A percentile compares a stretch with the other conserved stretches of the same genome.
Conservation (phyloP, 2,329 filamentous ascomycete species). For the Trichophyton benhamiae region DNA sequence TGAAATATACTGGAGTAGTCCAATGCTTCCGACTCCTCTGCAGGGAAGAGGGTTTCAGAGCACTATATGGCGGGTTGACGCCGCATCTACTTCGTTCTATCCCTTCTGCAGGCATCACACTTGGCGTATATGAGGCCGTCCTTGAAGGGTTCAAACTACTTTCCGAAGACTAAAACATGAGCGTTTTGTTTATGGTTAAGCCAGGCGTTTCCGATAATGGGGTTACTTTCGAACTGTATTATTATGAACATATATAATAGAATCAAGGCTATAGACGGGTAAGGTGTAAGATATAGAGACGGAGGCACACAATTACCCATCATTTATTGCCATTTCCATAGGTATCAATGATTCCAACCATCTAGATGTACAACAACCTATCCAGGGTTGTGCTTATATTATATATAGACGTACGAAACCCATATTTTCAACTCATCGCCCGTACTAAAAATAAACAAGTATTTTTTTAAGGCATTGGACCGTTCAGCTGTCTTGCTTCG, state of each 20-base stretch:
- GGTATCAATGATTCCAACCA: neutral
- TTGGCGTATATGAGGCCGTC: conserved; percentile 2
- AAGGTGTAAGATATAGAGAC: neutral
- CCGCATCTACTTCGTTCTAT: conserved; percentile 85
- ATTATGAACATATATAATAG: conserved; percentile 1
- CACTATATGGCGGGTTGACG: conserved; percentile 78
- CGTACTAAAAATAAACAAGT: neutral
- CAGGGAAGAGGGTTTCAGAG: conserved; percentile 75
- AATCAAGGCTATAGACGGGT: neutral
- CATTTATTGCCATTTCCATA: neutral
- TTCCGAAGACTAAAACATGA: conserved; percentile 1
- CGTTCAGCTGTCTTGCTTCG: conserved; percentile 21
- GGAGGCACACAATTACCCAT: neutral
- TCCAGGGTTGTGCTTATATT: no score
- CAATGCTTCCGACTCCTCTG: conserved; percentile 82
- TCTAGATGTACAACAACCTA: no score
- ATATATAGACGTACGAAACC: no score
- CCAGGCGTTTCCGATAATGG: neutral
- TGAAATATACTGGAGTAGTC: conserved; percentile 75
- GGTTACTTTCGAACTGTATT: neutral
- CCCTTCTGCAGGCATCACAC: conserved; percentile 73
- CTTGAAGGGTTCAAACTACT: conserved; percentile 1
- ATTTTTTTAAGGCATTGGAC: neutral
- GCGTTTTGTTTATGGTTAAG: neutral
- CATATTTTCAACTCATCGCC: no score